A percentile compares a stretch with the other conserved stretches of the same genome.
phyloP scores from a whole-genome alignment of 768 basidiomycete genomes.

The Porphyrellus cyaneotinctus region DNA sequence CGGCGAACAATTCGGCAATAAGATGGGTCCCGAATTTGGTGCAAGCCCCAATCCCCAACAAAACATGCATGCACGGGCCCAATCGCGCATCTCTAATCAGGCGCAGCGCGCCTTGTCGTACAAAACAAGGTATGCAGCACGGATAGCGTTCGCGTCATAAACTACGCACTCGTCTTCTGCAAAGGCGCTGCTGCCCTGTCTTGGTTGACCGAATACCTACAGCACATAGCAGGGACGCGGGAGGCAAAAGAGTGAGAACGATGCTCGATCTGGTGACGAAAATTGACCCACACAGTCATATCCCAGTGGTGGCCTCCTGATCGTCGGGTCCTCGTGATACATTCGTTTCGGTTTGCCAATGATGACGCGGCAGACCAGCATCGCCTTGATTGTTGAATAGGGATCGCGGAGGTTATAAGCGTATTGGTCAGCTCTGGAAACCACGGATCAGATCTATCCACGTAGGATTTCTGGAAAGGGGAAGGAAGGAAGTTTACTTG shows the following conservation, averaged over 20 bases:
- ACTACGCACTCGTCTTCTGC: constrained; percentile 24
- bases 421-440: constrained; percentile 20
- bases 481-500: constrained; percentile 14
- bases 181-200: constrained; percentile 9
- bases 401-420: constrained; percentile 10
- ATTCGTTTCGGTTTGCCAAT: constrained; percentile 12
- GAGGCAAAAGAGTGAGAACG: background rate
- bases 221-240: too few relatives aligned
- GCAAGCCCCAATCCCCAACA: background rate
- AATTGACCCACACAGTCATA: constrained; percentile 21
- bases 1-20: too few relatives aligned
- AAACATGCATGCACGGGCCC: background rate
- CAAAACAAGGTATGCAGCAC: constrained; percentile 23
- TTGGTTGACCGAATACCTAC: constrained; percentile 18
- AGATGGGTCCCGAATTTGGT: too few relatives aligned
- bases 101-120: constrained; percentile 5
- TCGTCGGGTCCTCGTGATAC: constrained; percentile 4
- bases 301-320: constrained; percentile 15
- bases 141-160: constrained; percentile 24
- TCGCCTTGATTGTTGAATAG: constrained; percentile 10
- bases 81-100: background rate
- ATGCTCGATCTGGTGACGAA: too few relatives aligned
- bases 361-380: constrained; percentile 24
- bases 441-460: background rate
- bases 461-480: background rate